A percentile compares a stretch with the other conserved stretches of the same genome.
Conservation (phyloP, 192 early-diverging fungal species). For the Rhizoclosmatium sp. region DNA sequence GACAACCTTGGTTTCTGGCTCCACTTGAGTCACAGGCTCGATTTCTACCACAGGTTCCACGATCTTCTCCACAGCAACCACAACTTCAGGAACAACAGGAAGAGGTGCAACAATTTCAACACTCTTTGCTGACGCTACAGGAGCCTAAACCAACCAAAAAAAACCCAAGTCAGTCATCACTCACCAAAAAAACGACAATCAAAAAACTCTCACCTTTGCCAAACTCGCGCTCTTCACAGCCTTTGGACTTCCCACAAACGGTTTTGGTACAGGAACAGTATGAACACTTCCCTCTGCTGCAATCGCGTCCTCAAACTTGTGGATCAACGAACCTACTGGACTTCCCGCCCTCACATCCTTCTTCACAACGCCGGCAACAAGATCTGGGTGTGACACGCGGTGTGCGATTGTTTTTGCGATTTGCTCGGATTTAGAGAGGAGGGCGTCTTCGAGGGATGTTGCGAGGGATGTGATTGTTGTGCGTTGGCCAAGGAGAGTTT, state of each 20-base stretch:
- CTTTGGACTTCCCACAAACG: no score
- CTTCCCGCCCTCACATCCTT: not conserved
- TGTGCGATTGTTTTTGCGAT: not conserved
- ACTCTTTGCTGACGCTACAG: no score
- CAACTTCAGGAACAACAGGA: not conserved
- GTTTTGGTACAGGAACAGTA: no score
- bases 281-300: no score
- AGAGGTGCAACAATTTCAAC: not conserved
- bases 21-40: not conserved
- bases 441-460: conserved; percentile 2
- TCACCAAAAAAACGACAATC: no score
- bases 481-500: not conserved
- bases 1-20: no score
- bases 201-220: no score
- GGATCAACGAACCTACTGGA: not conserved
- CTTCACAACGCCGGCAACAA: not conserved
- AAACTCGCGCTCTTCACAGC: no score
- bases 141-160: no score
- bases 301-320: not conserved
- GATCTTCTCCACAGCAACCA: not conserved
- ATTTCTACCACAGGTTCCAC: not conserved
- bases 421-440: not conserved
- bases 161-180: no score
- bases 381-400: not conserved
- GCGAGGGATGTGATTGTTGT: not conserved